phyloP scores from a whole-genome alignment of 225 moss, liverwort and hornwort genomes.

The Asterella californica region DNA sequence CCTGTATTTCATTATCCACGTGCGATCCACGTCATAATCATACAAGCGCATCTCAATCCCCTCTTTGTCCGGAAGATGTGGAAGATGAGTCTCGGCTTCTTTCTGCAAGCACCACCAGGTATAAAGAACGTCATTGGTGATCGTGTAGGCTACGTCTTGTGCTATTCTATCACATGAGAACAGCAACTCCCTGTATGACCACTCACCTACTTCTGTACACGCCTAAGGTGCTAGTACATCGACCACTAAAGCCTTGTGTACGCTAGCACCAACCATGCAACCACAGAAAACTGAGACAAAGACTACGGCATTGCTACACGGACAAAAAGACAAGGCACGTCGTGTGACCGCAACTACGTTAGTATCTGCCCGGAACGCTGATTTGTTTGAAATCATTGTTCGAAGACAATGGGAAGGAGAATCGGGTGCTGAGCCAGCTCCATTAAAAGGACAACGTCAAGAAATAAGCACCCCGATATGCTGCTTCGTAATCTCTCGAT shows the following conservation, averaged over 20 bases:
- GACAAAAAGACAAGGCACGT: not conserved
- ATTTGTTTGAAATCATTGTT: not conserved
- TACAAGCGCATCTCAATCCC: constrained; percentile 44
- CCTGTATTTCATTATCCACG: constrained; percentile 51
- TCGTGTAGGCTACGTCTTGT: not conserved
- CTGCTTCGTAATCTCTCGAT: not conserved
- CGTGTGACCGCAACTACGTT: not conserved
- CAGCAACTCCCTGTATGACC: not conserved
- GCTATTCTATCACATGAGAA: not conserved
- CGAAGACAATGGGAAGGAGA: not conserved
- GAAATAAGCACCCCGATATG: not conserved
- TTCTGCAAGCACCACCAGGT: constrained; percentile 26
- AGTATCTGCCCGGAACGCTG: not conserved
- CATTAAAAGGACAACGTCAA: not conserved
- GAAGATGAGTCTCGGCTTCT: constrained; percentile 47
- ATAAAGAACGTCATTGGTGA: not conserved
- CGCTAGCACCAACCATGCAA: not conserved
- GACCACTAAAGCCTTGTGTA: not conserved
- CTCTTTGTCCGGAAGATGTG: constrained; percentile 46
- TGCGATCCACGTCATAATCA: constrained; percentile 41
- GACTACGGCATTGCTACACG: not conserved
- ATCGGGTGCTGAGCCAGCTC: not conserved
- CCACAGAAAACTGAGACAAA: not conserved
- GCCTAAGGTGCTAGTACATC: not conserved
- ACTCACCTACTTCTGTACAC: not conserved